phyloP scores from a whole-genome alignment of 345 rosid genomes.

The Abelmoschus esculentus region DNA sequence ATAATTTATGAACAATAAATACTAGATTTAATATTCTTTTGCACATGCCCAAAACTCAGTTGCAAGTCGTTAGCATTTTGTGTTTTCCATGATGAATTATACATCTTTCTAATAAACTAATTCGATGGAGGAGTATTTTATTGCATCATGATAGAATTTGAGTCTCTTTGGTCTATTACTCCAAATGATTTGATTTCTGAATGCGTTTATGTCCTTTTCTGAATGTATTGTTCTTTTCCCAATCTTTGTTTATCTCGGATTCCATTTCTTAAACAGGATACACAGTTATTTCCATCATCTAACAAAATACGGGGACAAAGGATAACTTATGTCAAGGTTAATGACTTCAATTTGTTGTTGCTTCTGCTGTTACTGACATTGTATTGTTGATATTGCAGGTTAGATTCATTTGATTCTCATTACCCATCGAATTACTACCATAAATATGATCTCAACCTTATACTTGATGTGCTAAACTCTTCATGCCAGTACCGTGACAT shows the following conservation, averaged over 20 bases:
- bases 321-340: background rate
- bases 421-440: slow-evolving; percentile 51
- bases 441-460: slow-evolving; percentile 44
- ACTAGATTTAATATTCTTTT: background rate
- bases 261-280: background rate
- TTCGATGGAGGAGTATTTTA: background rate
- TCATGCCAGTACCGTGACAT: slow-evolving; percentile 42
- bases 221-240: background rate
- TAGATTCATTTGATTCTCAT: slow-evolving; percentile 49
- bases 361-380: slow-evolving; percentile 10
- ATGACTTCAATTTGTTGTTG: background rate
- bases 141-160: background rate
- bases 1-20: background rate
- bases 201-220: background rate
- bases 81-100: background rate
- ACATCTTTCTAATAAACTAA: background rate
- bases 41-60: background rate
- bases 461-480: slow-evolving; percentile 60
- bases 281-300: background rate
- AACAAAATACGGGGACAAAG: background rate
- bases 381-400: slow-evolving; percentile 46
- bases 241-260: background rate
- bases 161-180: background rate
- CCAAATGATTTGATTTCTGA: background rate
- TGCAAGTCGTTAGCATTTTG: background rate